Conservation (phyloP, 768 basidiomycete genomes). For the Termitomyces sp. region DNA sequence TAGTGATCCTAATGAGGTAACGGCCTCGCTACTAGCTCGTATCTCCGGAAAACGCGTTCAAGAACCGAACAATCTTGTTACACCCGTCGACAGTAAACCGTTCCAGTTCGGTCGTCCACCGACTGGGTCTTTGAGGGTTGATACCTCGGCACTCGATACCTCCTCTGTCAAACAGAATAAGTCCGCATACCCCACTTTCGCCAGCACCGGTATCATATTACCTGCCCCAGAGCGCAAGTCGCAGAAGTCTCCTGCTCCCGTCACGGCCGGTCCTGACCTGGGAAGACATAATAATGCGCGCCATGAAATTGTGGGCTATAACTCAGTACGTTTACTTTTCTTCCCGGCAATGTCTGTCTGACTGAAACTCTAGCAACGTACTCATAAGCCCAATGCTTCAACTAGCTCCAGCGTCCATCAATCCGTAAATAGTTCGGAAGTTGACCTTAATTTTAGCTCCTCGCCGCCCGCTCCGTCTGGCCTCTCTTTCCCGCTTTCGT, state of each 20-base stretch:
- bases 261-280: slow-evolving; percentile 83
- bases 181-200: slow-evolving; percentile 75
- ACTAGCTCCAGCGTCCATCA: slow-evolving; percentile 60
- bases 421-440: slow-evolving; percentile 75
- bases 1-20: slow-evolving; percentile 75
- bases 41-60: slow-evolving; percentile 67
- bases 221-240: slow-evolving; percentile 55
- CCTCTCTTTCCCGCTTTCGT: slow-evolving; percentile 39
- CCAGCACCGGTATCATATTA: slow-evolving; percentile 56
- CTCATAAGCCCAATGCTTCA: slow-evolving; percentile 40
- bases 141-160: slow-evolving; percentile 63
- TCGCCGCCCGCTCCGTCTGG: slow-evolving; percentile 43
- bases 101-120: slow-evolving; percentile 63
- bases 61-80: slow-evolving; percentile 41
- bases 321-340: slow-evolving; percentile 48
- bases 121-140: slow-evolving; percentile 68
- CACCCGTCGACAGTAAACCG: slow-evolving; percentile 52
- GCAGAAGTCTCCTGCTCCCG: slow-evolving; percentile 71
- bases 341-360: background rate
- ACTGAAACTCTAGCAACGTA: slow-evolving; percentile 31
- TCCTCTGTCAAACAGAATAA: slow-evolving; percentile 72
- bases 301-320: slow-evolving; percentile 70
- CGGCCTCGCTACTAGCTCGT: slow-evolving; percentile 71
- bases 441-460: slow-evolving; percentile 52
- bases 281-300: slow-evolving; percentile 72